These are phyloP conservation scores for Aphanomyces euteiches DNA, from an alignment of 352 stramenopile genomes.

Conservation along the genomic window DNA sequence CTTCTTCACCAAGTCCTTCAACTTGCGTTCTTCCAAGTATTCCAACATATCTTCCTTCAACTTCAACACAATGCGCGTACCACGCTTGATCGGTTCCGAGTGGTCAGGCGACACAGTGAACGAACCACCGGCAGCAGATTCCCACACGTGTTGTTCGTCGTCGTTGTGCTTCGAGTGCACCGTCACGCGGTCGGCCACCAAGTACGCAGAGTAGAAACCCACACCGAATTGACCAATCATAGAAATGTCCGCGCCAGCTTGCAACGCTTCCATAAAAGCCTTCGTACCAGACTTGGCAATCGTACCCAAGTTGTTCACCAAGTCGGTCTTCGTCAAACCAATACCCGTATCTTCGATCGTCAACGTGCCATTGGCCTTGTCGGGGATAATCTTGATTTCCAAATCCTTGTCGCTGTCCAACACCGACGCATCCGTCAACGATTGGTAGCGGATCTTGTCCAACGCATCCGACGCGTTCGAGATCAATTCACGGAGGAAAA, in stretches of 20 bases:
- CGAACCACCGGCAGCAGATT: slow-evolving; percentile 94
- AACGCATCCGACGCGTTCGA: slow-evolving; percentile 96
- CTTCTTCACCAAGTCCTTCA: slow-evolving; percentile 99
- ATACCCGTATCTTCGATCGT: slow-evolving; percentile 99
- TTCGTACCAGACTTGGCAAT: slow-evolving; percentile 99
- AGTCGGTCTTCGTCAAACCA: slow-evolving; percentile 99
- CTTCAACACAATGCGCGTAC: slow-evolving; percentile 96
- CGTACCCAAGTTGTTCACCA: slow-evolving; percentile 99
- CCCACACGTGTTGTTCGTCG: slow-evolving; percentile 97
- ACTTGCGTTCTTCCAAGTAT: slow-evolving; percentile 97
- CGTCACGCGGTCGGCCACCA: slow-evolving; percentile 98
- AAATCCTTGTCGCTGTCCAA: slow-evolving; percentile 96
- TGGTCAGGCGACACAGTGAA: slow-evolving; percentile 95
- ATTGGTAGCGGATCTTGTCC: slow-evolving; percentile 97
- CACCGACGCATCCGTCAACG: slow-evolving; percentile 93
- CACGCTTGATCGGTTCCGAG: slow-evolving; percentile 80
- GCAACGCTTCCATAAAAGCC: slow-evolving; percentile 99
- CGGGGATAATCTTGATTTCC: slow-evolving; percentile 98
- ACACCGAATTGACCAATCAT: slow-evolving; percentile 99
- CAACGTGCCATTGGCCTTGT: slow-evolving; percentile 99
- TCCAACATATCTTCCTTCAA: slow-evolving; percentile 99
- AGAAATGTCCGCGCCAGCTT: slow-evolving; percentile 96
- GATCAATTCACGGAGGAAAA: slow-evolving; percentile 97
- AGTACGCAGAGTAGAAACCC: slow-evolving; percentile 99
- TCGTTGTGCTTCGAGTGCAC: slow-evolving; percentile 99